Evolutionary conservation across 257 asterid genomes (phyloP), one percentile per base, ranked within the genome.

Genomic region (Gynochthodes officinalis): DNA sequence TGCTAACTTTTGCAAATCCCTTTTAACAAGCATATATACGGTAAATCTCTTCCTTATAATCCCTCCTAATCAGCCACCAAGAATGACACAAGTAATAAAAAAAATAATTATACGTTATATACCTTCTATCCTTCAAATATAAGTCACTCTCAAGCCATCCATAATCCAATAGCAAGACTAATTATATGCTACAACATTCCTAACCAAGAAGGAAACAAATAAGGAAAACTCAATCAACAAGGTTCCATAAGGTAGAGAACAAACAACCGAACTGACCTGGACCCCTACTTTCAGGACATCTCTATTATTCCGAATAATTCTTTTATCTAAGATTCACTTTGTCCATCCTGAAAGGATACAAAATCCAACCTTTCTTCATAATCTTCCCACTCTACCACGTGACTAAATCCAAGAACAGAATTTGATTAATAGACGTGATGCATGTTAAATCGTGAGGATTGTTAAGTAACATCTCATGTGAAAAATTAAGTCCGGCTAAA

Each of bases 391-490:
- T 8, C 10, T 7, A 33, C 21, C 46, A 32, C 43, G 27, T 35
- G 33, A 3, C n/a, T 25, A 54, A 70, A 39, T 3, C 39, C 35
- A 59, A 28, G 53, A n/a, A 30, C 68, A 4, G 46, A 59, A 71
- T 43, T 71, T n/a, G 48, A 27, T 32, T 27, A 14, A 18, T 21
- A 46, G 25, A 27, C 27, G 39, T 53, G 53, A 58, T 71, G 68
- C 75, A 71, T 66, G 67, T 65, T 54, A 33, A 66, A 44, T 65
- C 30, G 37, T 21, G 46, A 64, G 14, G 49, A 4, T 18, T 35
- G 15, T 40, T 13, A 57, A 57, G 57, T 11, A 46, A 16, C 43
- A 65, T 50, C 37, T 28, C 21, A 50, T 73, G 4, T 57, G 75
- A 70, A 70, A n/a, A 39, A 27, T 16, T 42, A 35, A 40, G 40